A percentile compares a stretch with the other conserved stretches of the same genome.
These are phyloP conservation scores for Didymella glomerata DNA, from an alignment of 2,329 filamentous ascomycete species.

Conservation along the genomic window DNA sequence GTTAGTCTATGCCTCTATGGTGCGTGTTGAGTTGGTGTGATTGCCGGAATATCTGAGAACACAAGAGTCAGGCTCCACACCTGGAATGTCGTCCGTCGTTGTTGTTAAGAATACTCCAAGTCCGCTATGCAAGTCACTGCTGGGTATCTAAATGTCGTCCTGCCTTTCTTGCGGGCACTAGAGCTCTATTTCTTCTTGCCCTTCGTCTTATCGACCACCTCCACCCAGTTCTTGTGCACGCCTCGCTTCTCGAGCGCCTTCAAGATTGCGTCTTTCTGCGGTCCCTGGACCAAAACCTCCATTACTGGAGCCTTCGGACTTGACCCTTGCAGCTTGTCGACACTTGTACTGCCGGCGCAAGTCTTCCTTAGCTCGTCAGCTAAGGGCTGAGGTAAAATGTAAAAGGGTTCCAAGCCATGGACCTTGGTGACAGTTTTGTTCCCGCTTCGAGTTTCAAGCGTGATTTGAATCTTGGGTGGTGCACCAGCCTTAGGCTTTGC, in stretches of 20 bases:
- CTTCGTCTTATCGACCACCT: slow-evolving; percentile 73
- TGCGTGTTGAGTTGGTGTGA: too few species aligned
- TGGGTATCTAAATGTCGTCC: slow-evolving; percentile 7
- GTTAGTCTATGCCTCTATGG: too few species aligned
- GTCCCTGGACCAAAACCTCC: slow-evolving; percentile 74
- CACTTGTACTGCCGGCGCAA: slow-evolving; percentile 73
- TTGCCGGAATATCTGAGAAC: too few species aligned
- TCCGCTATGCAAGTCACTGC: slow-evolving; percentile 3
- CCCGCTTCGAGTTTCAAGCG: slow-evolving; percentile 70
- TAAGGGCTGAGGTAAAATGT: slow-evolving; percentile 66
- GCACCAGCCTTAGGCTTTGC: slow-evolving; percentile 68
- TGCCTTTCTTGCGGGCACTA: not conserved
- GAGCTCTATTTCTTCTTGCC: slow-evolving; percentile 62
- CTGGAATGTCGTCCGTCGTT: not conserved
- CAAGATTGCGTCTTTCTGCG: slow-evolving; percentile 68
- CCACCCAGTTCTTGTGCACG: slow-evolving; percentile 66
- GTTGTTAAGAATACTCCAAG: not conserved
- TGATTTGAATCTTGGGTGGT: slow-evolving; percentile 67
- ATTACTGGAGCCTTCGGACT: slow-evolving; percentile 69
- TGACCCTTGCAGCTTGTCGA: slow-evolving; percentile 67
- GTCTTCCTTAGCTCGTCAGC: slow-evolving; percentile 73
- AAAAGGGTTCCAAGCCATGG: slow-evolving; percentile 68
- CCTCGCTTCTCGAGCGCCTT: slow-evolving; percentile 68
- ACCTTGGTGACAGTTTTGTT: slow-evolving; percentile 73
- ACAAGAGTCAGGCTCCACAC: too few species aligned